Evolutionary conservation across 169 alveolate species (phyloP), one percentile per base, ranked within the genome.

Genomic region (Plasmodium ovale): DNA sequence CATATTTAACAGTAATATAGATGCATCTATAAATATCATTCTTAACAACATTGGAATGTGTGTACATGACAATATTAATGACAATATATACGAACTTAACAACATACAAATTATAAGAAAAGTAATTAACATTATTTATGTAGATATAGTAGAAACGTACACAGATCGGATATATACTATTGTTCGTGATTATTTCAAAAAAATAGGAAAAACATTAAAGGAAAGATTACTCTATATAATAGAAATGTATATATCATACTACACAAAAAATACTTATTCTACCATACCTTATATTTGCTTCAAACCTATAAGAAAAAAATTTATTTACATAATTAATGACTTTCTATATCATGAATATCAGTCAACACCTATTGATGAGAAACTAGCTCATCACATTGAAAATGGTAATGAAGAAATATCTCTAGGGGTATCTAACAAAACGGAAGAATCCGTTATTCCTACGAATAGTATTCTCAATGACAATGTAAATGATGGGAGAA

Each of bases 221-320:
- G 91, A 85, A 3, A 85, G 84, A 56, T 21, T 85, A 25, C 35
- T 85, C 39, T 62, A 69, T 60, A 72, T 70, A 14, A 58, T 85
- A 35, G 91, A 85, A 60, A 56, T 85, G 56, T 70, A 85, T 29
- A 85, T 85, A n/a, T 85, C 91, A 1, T 85, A 85, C 3, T 85
- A 85, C 39, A 85, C 91, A 27, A 85, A 85, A 68, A 85, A 85
- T 64, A 23, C 33, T 2, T 25, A 10, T 44, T 14, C 44, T 10
- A 16, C n/a, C 19, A 68, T 85, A 9, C 91, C 91, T 12, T 85
- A 69, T 37, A 67, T 69, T 4, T 85, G 91, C 62, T 85, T 85
- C 27, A n/a, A 85, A 49, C 87, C 91, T 0, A 49, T 85, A 19
- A 85, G 62, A n/a, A 85, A 54, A 39, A 85, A 85, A 69, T 69